Evolutionary conservation across 495 filamentous ascomycete species (phyloP), one percentile per base, ranked within the genome.

Genomic region (Penicillium soppii): DNA sequence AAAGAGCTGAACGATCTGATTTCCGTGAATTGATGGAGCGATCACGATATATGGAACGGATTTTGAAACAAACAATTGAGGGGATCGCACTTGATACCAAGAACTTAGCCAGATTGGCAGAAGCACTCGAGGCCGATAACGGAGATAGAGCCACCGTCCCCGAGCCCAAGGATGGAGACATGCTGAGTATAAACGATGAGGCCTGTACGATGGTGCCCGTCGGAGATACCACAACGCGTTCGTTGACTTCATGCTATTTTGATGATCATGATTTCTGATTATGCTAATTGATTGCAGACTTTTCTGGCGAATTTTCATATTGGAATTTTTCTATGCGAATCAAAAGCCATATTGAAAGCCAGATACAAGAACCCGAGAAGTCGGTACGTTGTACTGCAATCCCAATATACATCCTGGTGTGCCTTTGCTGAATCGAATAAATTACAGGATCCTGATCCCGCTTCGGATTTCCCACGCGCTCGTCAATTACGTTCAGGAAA

Each of bases 281-380:
- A 45, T 19, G 19, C 26, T 60, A 13, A 47, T 13, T 25, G 10
- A 32, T 36, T 36, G 15, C 32, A 73, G 70, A 73, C 21, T 73
- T 66, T 38, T 73, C 70, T 1, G 70, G 70, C 0, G 70, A 73
- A 39, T 72, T 70, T 44, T 73, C 70, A 4, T 68, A 71, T 44
- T 69, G 69, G 65, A 72, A 71, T 33, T 72, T 73, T 43, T 67
- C 67, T 13, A 69, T 66, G 69, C 62, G 67, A 13, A 52, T 69
- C 10, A 66, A 69, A 46, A 56, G 56, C 9, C 62, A 61, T 16
- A 68, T 71, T 35, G 61, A 68, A 41, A 55, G 60, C 37, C 65
- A 53, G 38, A 65, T 62, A 41, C 46, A 48, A 12, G 50, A 45
- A 23, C 50, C 38, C 3, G 52, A 51, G 21, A 50, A 40, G 21